Percentiles rank a stretch among this genome's conserved stretches.
Evolutionary conservation across 2,329 filamentous ascomycete species (phyloP).

Genomic region (Acrocalymma vagum): DNA sequence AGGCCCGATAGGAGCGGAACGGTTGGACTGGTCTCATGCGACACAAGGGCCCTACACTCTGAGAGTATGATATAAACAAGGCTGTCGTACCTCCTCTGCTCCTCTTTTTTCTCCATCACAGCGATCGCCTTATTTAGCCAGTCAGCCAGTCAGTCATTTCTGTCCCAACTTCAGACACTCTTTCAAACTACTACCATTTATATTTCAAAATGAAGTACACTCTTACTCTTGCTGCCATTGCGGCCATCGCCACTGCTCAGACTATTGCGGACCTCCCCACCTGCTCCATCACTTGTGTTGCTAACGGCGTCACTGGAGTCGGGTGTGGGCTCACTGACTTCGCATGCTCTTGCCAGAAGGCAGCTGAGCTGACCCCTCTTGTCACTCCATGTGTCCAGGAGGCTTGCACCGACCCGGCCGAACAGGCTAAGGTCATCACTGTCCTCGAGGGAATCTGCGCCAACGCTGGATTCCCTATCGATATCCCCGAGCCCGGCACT

Average conservation of each 20-base stretch:
- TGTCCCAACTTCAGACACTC: slow-evolving; percentile 2
- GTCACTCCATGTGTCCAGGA: slow-evolving; percentile 55
- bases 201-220: slow-evolving; percentile 33
- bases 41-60: too few relatives aligned
- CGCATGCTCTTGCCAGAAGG: slow-evolving; percentile 56
- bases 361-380: slow-evolving; percentile 43
- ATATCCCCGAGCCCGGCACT: slow-evolving; percentile 11
- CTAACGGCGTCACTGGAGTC: slow-evolving; percentile 37
- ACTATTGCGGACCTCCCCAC: slow-evolving; percentile 48
- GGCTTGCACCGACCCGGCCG: slow-evolving; percentile 43
- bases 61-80: too few relatives aligned
- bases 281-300: slow-evolving; percentile 48
- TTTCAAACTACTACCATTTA: slow-evolving; percentile 4
- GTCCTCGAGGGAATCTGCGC: slow-evolving; percentile 34
- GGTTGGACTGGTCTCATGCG: too few relatives aligned
- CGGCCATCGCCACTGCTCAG: slow-evolving; percentile 51
- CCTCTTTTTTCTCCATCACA: slow-evolving; percentile 4
- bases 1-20: too few relatives aligned
- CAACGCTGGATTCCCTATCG: slow-evolving; percentile 31
- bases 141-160: too few relatives aligned
- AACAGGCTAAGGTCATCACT: slow-evolving; percentile 41
- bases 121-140: too few relatives aligned
- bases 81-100: background rate
- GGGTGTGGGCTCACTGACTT: slow-evolving; percentile 54
- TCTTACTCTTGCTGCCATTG: slow-evolving; percentile 40